A percentile compares a stretch with the other conserved stretches of the same genome.
These are phyloP conservation scores for Chlorella variabilis DNA, from an alignment of 163 green algal species.

Conservation along the genomic window DNA sequence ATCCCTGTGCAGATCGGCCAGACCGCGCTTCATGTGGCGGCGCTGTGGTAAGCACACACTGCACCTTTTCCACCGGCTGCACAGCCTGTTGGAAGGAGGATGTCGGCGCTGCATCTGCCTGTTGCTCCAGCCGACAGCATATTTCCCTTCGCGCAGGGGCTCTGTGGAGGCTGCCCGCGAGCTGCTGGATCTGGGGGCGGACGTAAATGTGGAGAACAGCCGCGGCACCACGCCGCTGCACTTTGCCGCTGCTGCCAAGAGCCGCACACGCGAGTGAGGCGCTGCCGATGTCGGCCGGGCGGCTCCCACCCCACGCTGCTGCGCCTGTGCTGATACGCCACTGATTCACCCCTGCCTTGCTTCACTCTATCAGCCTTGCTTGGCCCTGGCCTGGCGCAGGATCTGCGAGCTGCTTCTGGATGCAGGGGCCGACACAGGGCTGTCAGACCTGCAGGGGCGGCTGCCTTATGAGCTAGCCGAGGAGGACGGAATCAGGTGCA, in stretches of 20 bases:
- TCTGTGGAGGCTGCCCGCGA: conserved; percentile 48
- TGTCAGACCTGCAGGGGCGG: conserved; percentile 49
- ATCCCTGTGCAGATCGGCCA: conserved; percentile 61
- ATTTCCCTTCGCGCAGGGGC: conserved; percentile 50
- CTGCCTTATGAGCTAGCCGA: conserved; percentile 65
- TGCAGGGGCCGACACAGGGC: conserved; percentile 51
- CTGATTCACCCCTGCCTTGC: background rate
- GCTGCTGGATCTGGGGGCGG: conserved; percentile 53
- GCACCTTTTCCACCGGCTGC: too few relatives aligned
- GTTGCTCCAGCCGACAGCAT: background rate
- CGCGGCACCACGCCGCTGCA: conserved; percentile 65
- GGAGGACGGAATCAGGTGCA: conserved; percentile 50
- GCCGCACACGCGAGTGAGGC: conserved; percentile 24
- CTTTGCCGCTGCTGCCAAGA: conserved; percentile 72
- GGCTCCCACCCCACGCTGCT: too few relatives aligned
- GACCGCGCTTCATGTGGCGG: conserved; percentile 68
- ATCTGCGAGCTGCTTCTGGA: conserved; percentile 61
- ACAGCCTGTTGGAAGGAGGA: too few relatives aligned
- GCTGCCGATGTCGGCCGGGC: too few relatives aligned
- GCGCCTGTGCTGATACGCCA: too few relatives aligned
- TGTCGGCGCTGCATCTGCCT: background rate
- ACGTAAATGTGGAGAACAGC: conserved; percentile 45
- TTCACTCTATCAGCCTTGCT: too few relatives aligned
- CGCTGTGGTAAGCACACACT: conserved; percentile 33
- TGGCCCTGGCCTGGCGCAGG: too few relatives aligned